Conservation (phyloP, 768 basidiomycete species). For the Thelephora aurantiotincta region DNA sequence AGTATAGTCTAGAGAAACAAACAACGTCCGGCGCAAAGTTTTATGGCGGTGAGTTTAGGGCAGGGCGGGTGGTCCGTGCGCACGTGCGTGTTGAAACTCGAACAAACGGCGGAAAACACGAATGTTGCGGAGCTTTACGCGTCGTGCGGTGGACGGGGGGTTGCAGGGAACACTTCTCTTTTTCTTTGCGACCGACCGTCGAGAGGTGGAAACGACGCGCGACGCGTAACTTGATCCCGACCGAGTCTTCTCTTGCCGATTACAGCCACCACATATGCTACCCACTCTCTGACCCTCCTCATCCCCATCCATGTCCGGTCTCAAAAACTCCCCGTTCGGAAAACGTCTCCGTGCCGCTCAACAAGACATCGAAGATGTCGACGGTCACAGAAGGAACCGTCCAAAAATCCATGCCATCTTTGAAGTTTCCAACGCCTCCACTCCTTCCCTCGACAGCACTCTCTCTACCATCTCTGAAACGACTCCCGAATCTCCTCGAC, state of each 20-base stretch:
- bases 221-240: too few relatives aligned
- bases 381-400: slow-evolving; percentile 34
- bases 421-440: slow-evolving; percentile 30
- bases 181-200: background rate
- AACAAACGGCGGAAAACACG: too few relatives aligned
- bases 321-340: slow-evolving; percentile 78
- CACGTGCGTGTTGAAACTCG: too few relatives aligned
- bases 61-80: slow-evolving; percentile 3
- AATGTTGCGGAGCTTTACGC: too few relatives aligned
- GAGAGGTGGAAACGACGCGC: background rate
- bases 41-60: slow-evolving; percentile 10
- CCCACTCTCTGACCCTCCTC: background rate
- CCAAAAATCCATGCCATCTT: slow-evolving; percentile 42
- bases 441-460: slow-evolving; percentile 41
- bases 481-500: slow-evolving; percentile 23
- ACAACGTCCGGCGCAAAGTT: slow-evolving; percentile 3
- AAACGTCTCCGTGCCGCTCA: slow-evolving; percentile 69
- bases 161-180: too few relatives aligned
- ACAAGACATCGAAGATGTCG: slow-evolving; percentile 39
- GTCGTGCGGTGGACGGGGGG: too few relatives aligned
- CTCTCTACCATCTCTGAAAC: slow-evolving; percentile 40
- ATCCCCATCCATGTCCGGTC: slow-evolving; percentile 39
- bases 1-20: slow-evolving; percentile 52
- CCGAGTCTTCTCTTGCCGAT: too few relatives aligned
- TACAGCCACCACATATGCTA: background rate